phyloP scores from a whole-genome alignment of 164 flowering plant genomes.

The Stephania yunnanensis region DNA sequence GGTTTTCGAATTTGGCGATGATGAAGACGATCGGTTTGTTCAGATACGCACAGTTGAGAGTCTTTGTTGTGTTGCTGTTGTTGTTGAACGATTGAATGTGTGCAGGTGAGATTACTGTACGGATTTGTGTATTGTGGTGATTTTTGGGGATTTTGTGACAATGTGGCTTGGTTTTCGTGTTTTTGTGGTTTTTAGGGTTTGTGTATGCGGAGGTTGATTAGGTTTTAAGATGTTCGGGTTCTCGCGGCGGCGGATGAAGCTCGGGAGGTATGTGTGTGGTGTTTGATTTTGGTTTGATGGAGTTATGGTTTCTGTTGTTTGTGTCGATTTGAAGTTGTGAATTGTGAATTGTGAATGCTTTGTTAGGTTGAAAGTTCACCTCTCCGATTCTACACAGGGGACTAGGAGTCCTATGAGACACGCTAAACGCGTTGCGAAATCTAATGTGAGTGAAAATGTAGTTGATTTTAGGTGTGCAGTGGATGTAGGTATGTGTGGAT shows the following conservation, averaged over 20 bases:
- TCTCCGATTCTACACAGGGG: conserved; percentile 68
- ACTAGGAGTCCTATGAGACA: conserved; percentile 74
- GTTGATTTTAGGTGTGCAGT: not conserved
- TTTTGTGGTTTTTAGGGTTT: conserved; percentile 6
- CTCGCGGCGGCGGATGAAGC: conserved; percentile 57
- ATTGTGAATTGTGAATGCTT: not conserved
- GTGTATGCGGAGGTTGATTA: not conserved
- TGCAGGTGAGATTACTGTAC: not conserved
- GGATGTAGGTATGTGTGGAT: not conserved
- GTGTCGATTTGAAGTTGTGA: not conserved
- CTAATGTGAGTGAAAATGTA: conserved; percentile 40
- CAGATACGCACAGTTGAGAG: too few relatives aligned
- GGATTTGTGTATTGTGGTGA: not conserved
- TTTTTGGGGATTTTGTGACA: not conserved
- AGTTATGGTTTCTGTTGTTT: not conserved
- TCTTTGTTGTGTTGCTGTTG: not conserved
- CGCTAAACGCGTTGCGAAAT: conserved; percentile 40
- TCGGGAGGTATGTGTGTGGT: conserved; percentile 45
- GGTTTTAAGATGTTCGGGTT: conserved; percentile 54
- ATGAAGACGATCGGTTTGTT: too few relatives aligned
- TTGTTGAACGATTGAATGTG: not conserved
- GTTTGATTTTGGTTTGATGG: not conserved
- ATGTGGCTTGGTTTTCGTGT: conserved; percentile 2
- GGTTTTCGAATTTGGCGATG: not conserved
- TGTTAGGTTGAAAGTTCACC: conserved; percentile 80